Conservation (phyloP, 176 grass and related monocot species). For the Canna indica region DNA sequence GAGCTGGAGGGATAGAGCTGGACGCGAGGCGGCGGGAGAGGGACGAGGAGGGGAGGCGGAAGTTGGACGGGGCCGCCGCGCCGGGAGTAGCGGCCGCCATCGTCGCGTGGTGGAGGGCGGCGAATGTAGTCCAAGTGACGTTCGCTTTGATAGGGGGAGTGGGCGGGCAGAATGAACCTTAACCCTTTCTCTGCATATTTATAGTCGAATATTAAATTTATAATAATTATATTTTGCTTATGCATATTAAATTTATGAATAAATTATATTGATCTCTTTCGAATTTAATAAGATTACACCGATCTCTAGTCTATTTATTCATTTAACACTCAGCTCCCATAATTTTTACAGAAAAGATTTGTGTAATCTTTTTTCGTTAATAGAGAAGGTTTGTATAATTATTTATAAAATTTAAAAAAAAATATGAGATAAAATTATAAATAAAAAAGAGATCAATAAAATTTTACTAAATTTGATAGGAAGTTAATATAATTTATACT, state of each 20-base stretch:
- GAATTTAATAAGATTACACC: neutral
- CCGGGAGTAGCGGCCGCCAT: conserved; percentile 13
- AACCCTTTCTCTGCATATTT: neutral
- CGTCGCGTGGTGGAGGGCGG: neutral
- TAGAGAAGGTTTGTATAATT: too few species aligned
- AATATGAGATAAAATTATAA: too few species aligned
- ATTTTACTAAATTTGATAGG: too few species aligned
- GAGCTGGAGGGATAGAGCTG: neutral
- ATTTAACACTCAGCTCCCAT: too few species aligned
- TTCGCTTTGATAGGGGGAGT: neutral
- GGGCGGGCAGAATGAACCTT: neutral
- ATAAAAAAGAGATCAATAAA: too few species aligned
- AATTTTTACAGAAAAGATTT: too few species aligned
- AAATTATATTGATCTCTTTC: too few species aligned
- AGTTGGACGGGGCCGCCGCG: conserved; percentile 1
- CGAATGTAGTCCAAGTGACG: neutral
- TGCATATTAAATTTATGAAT: too few species aligned
- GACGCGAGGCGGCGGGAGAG: neutral
- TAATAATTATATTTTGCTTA: neutral
- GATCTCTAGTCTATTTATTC: too few species aligned
- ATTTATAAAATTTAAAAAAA: too few species aligned
- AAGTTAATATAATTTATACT: too few species aligned
- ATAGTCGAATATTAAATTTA: neutral
- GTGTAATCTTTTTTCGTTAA: too few species aligned
- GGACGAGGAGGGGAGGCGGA: conserved; percentile 17